Evolutionary conservation across 2,329 filamentous ascomycete species (phyloP).

Genomic region (Cladophialophora exuberans): DNA sequence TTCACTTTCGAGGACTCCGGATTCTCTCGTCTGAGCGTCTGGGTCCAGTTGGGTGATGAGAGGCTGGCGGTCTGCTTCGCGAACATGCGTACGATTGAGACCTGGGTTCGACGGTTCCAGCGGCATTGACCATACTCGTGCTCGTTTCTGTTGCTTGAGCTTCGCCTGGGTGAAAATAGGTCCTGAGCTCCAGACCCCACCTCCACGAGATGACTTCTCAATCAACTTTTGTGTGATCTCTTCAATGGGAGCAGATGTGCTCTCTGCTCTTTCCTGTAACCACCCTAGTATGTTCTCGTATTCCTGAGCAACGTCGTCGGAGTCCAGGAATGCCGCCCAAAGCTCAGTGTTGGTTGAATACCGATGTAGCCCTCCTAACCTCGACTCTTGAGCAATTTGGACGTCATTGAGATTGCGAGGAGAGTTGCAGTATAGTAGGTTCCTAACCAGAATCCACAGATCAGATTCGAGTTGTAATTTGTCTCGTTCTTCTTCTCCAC

Average conservation of each 20-base stretch:
- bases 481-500: conserved; percentile 51
- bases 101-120: conserved; percentile 66
- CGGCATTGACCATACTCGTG: conserved; percentile 68
- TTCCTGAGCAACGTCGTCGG: conserved; percentile 74
- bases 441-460: conserved; percentile 69
- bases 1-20: conserved; percentile 73
- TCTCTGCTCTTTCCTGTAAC: conserved; percentile 74
- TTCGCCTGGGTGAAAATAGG: conserved; percentile 90
- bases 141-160: conserved; percentile 86
- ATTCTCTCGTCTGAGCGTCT: conserved; percentile 82
- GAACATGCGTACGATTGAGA: conserved; percentile 55
- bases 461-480: conserved; percentile 82
- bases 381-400: conserved; percentile 44
- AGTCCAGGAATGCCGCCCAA: conserved; percentile 74
- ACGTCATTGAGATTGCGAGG: conserved; percentile 47
- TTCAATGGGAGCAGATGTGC: conserved; percentile 69
- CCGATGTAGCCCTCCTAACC: conserved; percentile 50
- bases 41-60: conserved; percentile 89
- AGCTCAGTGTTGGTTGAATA: conserved; percentile 65
- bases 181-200: conserved; percentile 79
- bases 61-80: conserved; percentile 53
- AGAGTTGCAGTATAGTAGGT: conserved; percentile 75
- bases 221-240: conserved; percentile 76
- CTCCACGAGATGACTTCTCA: conserved; percentile 72
- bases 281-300: conserved; percentile 81